A percentile compares a stretch with the other conserved stretches of the same genome.
These are phyloP conservation scores for Fusarium floridanum DNA, from an alignment of 2,329 filamentous ascomycete species.

Conservation along the genomic window DNA sequence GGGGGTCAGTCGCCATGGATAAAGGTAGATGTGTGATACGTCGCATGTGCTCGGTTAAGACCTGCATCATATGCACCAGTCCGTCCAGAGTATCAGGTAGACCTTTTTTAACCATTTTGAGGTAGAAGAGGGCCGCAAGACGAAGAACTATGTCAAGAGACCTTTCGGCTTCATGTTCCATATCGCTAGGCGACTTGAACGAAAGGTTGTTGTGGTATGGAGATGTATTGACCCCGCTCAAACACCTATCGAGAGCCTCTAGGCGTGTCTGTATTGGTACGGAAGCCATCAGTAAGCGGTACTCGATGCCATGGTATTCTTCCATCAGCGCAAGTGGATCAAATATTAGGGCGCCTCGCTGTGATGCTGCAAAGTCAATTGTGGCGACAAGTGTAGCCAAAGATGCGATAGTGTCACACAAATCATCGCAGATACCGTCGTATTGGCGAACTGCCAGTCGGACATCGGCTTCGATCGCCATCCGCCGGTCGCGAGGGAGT, in stretches of 20 bases:
- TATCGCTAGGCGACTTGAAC: background rate
- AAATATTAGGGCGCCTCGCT: background rate
- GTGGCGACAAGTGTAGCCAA: background rate
- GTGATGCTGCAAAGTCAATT: slow-evolving; percentile 1
- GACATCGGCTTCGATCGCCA: background rate
- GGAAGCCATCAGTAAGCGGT: background rate
- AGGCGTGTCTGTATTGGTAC: background rate
- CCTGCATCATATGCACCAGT: background rate
- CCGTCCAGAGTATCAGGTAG: background rate
- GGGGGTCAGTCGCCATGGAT: background rate
- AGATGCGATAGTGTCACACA: background rate
- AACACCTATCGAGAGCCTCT: background rate
- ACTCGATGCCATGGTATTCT: slow-evolving; percentile 3
- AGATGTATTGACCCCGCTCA: too few species aligned
- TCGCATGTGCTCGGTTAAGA: background rate
- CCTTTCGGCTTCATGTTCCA: background rate
- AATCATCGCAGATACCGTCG: background rate
- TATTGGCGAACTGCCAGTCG: background rate
- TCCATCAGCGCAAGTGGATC: slow-evolving; percentile 8
- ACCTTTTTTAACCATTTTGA: slow-evolving; percentile 1
- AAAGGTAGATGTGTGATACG: background rate
- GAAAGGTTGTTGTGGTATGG: background rate
- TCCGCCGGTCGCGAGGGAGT: background rate
- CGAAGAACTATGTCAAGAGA: background rate
- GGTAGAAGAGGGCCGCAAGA: slow-evolving; percentile 3